These are phyloP conservation scores for Flaveria robusta DNA, from an alignment of 129 eudicot genomes.

Conservation along the genomic window DNA sequence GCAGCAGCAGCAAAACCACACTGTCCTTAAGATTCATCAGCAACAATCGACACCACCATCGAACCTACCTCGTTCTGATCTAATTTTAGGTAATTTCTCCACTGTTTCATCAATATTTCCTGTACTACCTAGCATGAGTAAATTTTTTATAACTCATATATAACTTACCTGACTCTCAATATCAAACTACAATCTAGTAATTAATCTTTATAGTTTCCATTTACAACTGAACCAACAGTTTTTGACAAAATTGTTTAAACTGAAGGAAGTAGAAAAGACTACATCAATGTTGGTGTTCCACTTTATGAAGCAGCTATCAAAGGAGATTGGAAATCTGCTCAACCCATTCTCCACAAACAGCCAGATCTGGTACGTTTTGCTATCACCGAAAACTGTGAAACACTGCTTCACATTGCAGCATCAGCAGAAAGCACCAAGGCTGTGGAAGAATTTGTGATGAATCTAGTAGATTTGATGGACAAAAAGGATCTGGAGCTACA, in stretches of 20 bases:
- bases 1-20: not conserved
- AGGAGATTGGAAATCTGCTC: conserved; percentile 23
- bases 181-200: no score
- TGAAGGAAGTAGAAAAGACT: conserved; percentile 25
- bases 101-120: not conserved
- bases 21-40: not conserved
- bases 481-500: conserved; percentile 6
- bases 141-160: no score
- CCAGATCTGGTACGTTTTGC: not conserved
- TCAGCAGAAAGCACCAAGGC: conserved; percentile 8
- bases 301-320: conserved; percentile 24
- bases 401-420: conserved; percentile 27
- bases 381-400: conserved; percentile 14
- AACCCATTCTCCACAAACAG: not conserved
- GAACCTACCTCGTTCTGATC: not conserved
- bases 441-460: conserved; percentile 7
- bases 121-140: no score
- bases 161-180: no score
- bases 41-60: not conserved
- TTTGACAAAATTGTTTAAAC: not conserved
- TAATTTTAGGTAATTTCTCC: not conserved
- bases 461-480: conserved; percentile 6
- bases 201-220: no score
- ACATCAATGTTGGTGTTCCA: not conserved
- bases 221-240: not conserved